Evolutionary conservation across 345 rosid species (phyloP).

Genomic region (Noccaea bulbosa): DNA sequence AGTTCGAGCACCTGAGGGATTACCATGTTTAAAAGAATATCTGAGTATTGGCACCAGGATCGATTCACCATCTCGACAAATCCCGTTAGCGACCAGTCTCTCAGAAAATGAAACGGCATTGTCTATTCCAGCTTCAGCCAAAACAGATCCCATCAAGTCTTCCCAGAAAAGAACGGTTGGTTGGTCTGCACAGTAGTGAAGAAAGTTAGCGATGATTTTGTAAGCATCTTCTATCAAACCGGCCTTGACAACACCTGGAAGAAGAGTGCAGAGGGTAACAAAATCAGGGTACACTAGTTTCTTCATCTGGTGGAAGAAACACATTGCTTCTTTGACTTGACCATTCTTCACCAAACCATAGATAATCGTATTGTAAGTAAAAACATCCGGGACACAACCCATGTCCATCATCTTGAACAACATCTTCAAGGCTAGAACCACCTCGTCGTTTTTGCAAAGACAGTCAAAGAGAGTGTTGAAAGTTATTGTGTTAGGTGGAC

Average conservation of each 20-base stretch:
- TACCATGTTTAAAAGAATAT: slow-evolving; percentile 61
- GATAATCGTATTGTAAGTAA: slow-evolving; percentile 83
- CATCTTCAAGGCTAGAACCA: slow-evolving; percentile 70
- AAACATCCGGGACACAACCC: slow-evolving; percentile 76
- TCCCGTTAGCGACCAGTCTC: slow-evolving; percentile 52
- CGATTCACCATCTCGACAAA: slow-evolving; percentile 62
- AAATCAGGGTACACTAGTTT: slow-evolving; percentile 71
- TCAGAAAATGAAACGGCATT: slow-evolving; percentile 66
- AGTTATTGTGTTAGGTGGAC: slow-evolving; percentile 74
- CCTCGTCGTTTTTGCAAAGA: slow-evolving; percentile 89
- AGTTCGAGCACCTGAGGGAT: slow-evolving; percentile 54
- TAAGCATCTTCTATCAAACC: slow-evolving; percentile 67
- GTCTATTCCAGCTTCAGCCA: slow-evolving; percentile 63
- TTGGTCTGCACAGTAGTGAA: slow-evolving; percentile 42
- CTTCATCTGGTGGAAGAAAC: slow-evolving; percentile 91
- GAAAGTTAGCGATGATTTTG: slow-evolving; percentile 63
- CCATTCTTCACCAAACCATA: slow-evolving; percentile 69
- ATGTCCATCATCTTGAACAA: slow-evolving; percentile 60
- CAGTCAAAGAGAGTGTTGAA: slow-evolving; percentile 88
- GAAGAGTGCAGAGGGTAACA: slow-evolving; percentile 84
- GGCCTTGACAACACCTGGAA: slow-evolving; percentile 76
- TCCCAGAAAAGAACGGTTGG: slow-evolving; percentile 57
- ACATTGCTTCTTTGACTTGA: slow-evolving; percentile 61
- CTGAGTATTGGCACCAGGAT: slow-evolving; percentile 68
- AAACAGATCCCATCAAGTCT: slow-evolving; percentile 73